phyloP scores from a whole-genome alignment of 2,329 filamentous ascomycete genomes.

The Apiospora pterosperma region DNA sequence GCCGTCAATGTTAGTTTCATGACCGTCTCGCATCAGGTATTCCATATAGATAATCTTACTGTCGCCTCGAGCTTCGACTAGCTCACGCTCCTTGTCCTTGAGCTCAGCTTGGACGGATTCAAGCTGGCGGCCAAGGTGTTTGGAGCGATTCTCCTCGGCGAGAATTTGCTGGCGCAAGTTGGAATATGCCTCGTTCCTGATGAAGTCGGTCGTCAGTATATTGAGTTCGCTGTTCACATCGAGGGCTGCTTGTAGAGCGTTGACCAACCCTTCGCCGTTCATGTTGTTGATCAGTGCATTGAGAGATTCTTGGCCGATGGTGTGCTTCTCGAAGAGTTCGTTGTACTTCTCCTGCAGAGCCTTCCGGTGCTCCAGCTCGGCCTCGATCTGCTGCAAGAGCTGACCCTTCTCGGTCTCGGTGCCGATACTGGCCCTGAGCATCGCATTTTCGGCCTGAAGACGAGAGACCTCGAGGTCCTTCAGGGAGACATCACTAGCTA shows the following conservation, averaged over 20 bases:
- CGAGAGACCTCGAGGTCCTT: slow-evolving; percentile 51
- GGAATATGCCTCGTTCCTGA: slow-evolving; percentile 51
- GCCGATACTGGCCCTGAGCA: slow-evolving; percentile 52
- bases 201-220: slow-evolving; percentile 41
- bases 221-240: slow-evolving; percentile 28
- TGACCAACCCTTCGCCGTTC: slow-evolving; percentile 54
- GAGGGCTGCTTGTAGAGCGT: slow-evolving; percentile 30
- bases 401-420: slow-evolving; percentile 52
- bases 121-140: slow-evolving; percentile 41
- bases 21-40: slow-evolving; percentile 12
- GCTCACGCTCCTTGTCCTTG: slow-evolving; percentile 52
- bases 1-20: slow-evolving; percentile 23
- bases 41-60: slow-evolving; percentile 36
- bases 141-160: slow-evolving; percentile 45
- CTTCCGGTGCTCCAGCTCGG: slow-evolving; percentile 46
- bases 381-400: slow-evolving; percentile 54
- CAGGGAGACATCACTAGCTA: slow-evolving; percentile 37
- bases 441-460: slow-evolving; percentile 58
- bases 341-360: slow-evolving; percentile 52
- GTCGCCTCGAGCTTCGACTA: slow-evolving; percentile 50
- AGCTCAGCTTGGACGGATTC: slow-evolving; percentile 39
- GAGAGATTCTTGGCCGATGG: slow-evolving; percentile 55
- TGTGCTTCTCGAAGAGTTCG: slow-evolving; percentile 56
- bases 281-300: slow-evolving; percentile 49
- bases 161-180: slow-evolving; percentile 47